A percentile compares a stretch with the other conserved stretches of the same genome.
Conservation (phyloP, 2,329 filamentous ascomycete genomes). For the Cladosporium sp. region DNA sequence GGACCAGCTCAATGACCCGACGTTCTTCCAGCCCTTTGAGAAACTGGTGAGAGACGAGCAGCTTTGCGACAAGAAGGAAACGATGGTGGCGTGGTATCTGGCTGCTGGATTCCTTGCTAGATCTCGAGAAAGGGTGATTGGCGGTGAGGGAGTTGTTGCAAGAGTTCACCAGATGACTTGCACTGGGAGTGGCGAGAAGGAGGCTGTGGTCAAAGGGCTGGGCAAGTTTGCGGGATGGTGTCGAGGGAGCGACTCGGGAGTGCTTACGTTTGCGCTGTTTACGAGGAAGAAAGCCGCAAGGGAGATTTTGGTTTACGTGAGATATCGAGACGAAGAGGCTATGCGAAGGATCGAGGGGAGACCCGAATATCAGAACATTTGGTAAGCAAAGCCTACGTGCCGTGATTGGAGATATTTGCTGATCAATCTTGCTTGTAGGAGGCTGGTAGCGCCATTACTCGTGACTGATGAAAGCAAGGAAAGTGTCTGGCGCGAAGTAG, state of each 20-base stretch:
- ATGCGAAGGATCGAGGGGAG: slow-evolving; percentile 26
- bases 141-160: slow-evolving; percentile 24
- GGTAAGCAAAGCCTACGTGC: slow-evolving; percentile 21
- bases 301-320: slow-evolving; percentile 32
- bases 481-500: slow-evolving; percentile 34
- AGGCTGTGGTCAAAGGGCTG: slow-evolving; percentile 20
- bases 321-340: slow-evolving; percentile 28
- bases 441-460: neutral
- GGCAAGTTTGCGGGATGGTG: slow-evolving; percentile 26
- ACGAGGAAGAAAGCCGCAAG: slow-evolving; percentile 31
- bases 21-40: slow-evolving; percentile 34
- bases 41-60: slow-evolving; percentile 26
- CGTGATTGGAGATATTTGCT: neutral
- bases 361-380: slow-evolving; percentile 30
- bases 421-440: neutral
- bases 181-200: slow-evolving; percentile 9
- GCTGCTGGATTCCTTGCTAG: slow-evolving; percentile 29
- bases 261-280: slow-evolving; percentile 33
- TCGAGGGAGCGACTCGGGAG: slow-evolving; percentile 26
- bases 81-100: slow-evolving; percentile 32
- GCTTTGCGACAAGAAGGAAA: slow-evolving; percentile 30
- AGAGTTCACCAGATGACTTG: slow-evolving; percentile 28
- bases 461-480: slow-evolving; percentile 20
- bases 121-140: slow-evolving; percentile 19
- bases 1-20: slow-evolving; percentile 31